Evolutionary conservation across 352 stramenopile genomes (phyloP), one percentile per base, ranked within the genome.

Genomic region (Phytophthora tentaculata): DNA sequence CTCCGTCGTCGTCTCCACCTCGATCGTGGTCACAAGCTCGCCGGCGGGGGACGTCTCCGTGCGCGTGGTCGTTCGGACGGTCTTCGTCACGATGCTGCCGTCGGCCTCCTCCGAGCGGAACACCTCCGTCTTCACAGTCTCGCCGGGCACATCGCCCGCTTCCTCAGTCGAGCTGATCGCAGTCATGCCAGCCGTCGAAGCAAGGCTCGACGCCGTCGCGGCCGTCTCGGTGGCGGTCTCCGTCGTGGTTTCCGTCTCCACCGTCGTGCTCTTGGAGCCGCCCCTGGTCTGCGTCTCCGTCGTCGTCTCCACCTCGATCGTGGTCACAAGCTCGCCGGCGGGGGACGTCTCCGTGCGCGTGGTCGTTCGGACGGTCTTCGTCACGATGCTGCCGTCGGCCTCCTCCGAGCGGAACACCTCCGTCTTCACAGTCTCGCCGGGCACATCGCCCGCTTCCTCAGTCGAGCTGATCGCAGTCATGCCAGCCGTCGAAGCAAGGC

Each of bases 31-130:
- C n/a, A 23, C 39, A 19, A 43, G 43, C 19, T 50, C 49, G 29
- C 49, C 49, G n/a, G 28, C 26, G n/a, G 26, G n/a, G 4, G 49
- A 44, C 49, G 26, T 44, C 49, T 44, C 49, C 49, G 49, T 56
- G 24, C 49, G 49, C 22, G 24, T 19, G 22, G 56, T 71, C 29
- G 64, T 71, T 51, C 64, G 64, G 9, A 71, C 64, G 23, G 64
- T 71, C 57, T 71, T 71, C 51, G 57, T 71, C 50, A 67, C 57
- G 57, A 71, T 71, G 44, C 64, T 67, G 64, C 57, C 49, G 19
- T 56, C 14, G 16, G 49, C 26, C 44, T 56, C 28, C 49, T 66
- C 49, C 22, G 59, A 60, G 20, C 53, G 53, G 53, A 60, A 60
- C 22, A 60, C 44, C 29, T 55, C 56, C 28, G 43, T 63, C 29